These are phyloP conservation scores for Aspergillus brasiliensis DNA, from an alignment of 2,329 filamentous ascomycete genomes.

Conservation along the genomic window DNA sequence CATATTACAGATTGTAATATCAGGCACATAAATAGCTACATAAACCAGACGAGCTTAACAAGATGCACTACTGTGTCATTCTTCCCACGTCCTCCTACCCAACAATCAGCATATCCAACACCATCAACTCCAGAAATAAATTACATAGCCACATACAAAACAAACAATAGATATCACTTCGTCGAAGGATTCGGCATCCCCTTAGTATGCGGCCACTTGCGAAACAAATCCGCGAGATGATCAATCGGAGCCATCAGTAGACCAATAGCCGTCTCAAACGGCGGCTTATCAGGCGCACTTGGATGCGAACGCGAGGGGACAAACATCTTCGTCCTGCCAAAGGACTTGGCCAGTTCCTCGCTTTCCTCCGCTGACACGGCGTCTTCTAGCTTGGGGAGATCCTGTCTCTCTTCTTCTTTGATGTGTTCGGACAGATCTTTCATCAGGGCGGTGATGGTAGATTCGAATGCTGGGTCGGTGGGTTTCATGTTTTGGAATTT, in stretches of 20 bases:
- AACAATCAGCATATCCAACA: no score
- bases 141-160: no score
- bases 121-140: no score
- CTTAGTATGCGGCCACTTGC: slow-evolving; percentile 41
- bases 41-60: no score
- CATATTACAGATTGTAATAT: no score
- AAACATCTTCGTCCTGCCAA: slow-evolving; percentile 55
- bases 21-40: no score
- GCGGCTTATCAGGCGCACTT: slow-evolving; percentile 52
- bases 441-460: slow-evolving; percentile 48
- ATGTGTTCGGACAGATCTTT: slow-evolving; percentile 48
- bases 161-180: not conserved
- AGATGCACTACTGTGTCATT: no score
- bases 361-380: slow-evolving; percentile 37
- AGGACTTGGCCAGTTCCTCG: slow-evolving; percentile 44
- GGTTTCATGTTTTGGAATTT: slow-evolving; percentile 50
- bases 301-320: slow-evolving; percentile 55
- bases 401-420: slow-evolving; percentile 51
- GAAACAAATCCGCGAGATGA: slow-evolving; percentile 55
- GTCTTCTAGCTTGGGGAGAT: slow-evolving; percentile 52
- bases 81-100: no score
- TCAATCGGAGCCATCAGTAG: slow-evolving; percentile 60
- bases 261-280: slow-evolving; percentile 58
- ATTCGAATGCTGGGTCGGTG: slow-evolving; percentile 41
- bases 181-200: slow-evolving; percentile 11